Conservation (phyloP, 2,329 filamentous ascomycete species). For the Penicillium polonicum region DNA sequence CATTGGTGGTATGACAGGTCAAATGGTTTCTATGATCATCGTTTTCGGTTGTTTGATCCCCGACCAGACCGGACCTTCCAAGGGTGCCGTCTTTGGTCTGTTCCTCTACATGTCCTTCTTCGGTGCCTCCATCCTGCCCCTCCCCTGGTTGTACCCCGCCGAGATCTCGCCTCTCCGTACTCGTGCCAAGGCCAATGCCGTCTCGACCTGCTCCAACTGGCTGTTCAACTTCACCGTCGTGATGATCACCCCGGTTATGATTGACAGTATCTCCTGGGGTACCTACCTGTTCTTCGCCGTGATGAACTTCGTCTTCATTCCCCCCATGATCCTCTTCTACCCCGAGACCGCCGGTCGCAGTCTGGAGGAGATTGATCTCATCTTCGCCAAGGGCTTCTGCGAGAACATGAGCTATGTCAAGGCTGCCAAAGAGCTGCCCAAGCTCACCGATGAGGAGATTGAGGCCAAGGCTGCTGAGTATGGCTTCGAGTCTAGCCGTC, state of each 20-base stretch:
- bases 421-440: conserved; percentile 35
- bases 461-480: conserved; percentile 36
- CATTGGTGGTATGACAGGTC: conserved; percentile 41
- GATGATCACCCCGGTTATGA: conserved; percentile 50
- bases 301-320: conserved; percentile 49
- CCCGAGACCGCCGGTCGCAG: conserved; percentile 49
- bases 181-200: conserved; percentile 55
- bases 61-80: conserved; percentile 23
- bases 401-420: conserved; percentile 44
- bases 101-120: conserved; percentile 71
- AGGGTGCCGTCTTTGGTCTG: conserved; percentile 56
- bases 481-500: conserved; percentile 20
- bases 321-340: conserved; percentile 56
- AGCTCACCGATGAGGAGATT: conserved; percentile 36
- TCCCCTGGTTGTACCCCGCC: conserved; percentile 58
- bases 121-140: conserved; percentile 63
- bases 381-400: conserved; percentile 46
- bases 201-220: conserved; percentile 57
- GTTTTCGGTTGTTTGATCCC: conserved; percentile 43
- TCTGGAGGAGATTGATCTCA: conserved; percentile 47
- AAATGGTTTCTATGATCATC: conserved; percentile 41
- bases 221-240: conserved; percentile 57
- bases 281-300: conserved; percentile 47
- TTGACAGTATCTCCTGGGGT: conserved; percentile 41
- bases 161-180: conserved; percentile 57